A percentile compares a stretch with the other conserved stretches of the same genome.
These are phyloP conservation scores for Mucor racemosus DNA, from an alignment of 371 early-diverging fungal genomes.

Conservation along the genomic window DNA sequence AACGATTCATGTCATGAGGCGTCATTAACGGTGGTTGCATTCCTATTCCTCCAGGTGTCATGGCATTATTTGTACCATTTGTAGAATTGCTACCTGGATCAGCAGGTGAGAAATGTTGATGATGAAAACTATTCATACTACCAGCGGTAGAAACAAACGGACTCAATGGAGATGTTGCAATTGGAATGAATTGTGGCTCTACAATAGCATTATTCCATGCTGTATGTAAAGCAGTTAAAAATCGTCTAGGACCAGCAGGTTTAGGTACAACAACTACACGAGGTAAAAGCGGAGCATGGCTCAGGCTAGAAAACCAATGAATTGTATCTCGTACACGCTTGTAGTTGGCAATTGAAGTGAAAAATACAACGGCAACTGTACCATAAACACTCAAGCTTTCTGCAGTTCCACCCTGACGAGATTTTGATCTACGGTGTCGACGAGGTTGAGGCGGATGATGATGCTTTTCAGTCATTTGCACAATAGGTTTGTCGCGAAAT, in stretches of 20 bases:
- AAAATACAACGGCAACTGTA: constrained; percentile 61
- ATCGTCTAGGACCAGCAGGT: constrained; percentile 71
- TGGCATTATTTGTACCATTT: background rate
- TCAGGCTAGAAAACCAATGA: constrained; percentile 34
- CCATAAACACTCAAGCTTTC: background rate
- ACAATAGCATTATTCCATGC: constrained; percentile 61
- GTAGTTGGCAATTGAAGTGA: constrained; percentile 62
- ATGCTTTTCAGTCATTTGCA: constrained; percentile 21
- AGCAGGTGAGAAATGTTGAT: background rate
- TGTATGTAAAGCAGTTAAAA: constrained; percentile 68
- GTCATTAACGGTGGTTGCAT: constrained; percentile 8
- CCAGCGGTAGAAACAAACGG: constrained; percentile 9
- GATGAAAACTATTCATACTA: background rate
- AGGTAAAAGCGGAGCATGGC: constrained; percentile 35
- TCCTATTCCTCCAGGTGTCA: background rate
- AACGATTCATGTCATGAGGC: constrained; percentile 20
- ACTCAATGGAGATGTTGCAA: constrained; percentile 64
- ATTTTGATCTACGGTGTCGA: constrained; percentile 41
- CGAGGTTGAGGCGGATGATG: constrained; percentile 17
- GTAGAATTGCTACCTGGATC: constrained; percentile 2
- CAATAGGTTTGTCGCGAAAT: constrained; percentile 39
- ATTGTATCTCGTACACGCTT: constrained; percentile 63
- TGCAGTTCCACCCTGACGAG: constrained; percentile 12
- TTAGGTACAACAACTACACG: constrained; percentile 71
- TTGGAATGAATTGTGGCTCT: constrained; percentile 65